Conservation (phyloP, 139 green algal species). For the Coccomyxa sp. region DNA sequence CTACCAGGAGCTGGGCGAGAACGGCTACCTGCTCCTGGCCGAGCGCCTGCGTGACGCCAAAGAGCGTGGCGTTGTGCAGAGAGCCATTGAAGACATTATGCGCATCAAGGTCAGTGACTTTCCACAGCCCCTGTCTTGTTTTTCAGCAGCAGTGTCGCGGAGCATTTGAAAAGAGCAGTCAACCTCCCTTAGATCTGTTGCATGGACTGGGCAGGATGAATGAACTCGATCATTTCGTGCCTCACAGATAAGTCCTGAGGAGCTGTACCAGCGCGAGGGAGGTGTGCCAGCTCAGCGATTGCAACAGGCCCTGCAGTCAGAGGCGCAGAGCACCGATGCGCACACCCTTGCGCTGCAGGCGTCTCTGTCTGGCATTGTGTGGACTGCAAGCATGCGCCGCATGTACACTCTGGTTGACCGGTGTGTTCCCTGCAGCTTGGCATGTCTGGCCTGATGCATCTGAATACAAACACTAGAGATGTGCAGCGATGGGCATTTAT, state of each 20-base stretch:
- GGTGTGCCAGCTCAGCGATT: constrained; percentile 47
- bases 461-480: no score
- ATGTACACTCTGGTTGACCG: constrained; percentile 81
- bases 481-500: no score
- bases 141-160: background rate
- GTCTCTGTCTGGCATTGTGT: constrained; percentile 69
- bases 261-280: constrained; percentile 58
- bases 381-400: constrained; percentile 86
- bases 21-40: constrained; percentile 88
- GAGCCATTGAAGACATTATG: constrained; percentile 64
- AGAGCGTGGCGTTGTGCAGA: constrained; percentile 72
- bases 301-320: constrained; percentile 21
- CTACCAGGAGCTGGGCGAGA: constrained; percentile 82
- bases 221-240: background rate
- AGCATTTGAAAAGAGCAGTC: no score
- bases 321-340: background rate
- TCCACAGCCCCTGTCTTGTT: background rate
- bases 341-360: constrained; percentile 1
- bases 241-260: constrained; percentile 19
- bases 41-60: constrained; percentile 74
- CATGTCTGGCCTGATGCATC: no score
- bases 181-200: no score
- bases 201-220: background rate
- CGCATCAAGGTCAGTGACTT: constrained; percentile 43
- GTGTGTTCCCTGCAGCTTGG: constrained; percentile 10